Evolutionary conservation across 306 rosid species (phyloP).

Genomic region (Cucumis sativus): Cucumber_9930_V3 NC_026660.2:28251001-28251500

Average conservation of each 20-base stretch:
- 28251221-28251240: too few species aligned
- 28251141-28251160: neutral
- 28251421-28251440: too few species aligned
- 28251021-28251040: neutral
- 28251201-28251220: too few species aligned
- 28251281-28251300: neutral
- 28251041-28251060: neutral
- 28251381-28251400: too few species aligned
- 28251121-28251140: neutral
- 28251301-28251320: neutral
- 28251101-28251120: neutral
- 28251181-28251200: too few species aligned
- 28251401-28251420: too few species aligned
- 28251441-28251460: too few species aligned
- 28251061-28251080: neutral
- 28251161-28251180: too few species aligned
- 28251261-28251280: neutral
- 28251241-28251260: neutral
- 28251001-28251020: neutral
- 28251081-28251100: neutral
- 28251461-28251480: too few species aligned
- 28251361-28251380: too few species aligned
- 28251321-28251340: neutral
- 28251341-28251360: neutral
- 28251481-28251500: neutral